Evolutionary conservation across 2,329 filamentous ascomycete genomes (phyloP).

Genomic region (Curvularia lunata): DNA sequence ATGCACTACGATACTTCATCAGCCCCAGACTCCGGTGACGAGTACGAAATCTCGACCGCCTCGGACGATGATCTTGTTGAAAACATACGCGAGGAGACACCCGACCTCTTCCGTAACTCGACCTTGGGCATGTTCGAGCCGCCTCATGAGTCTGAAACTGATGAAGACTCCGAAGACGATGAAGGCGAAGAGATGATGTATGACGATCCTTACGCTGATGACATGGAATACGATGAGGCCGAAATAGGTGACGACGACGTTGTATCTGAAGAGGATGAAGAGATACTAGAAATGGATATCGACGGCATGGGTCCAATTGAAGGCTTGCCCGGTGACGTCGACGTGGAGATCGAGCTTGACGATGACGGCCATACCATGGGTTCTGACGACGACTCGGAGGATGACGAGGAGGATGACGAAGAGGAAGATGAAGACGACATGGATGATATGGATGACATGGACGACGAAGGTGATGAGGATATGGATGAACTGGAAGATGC

Average conservation of each 20-base stretch:
- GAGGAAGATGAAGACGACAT: conserved; percentile 53
- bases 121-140: conserved; percentile 93
- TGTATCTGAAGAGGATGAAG: conserved; percentile 87
- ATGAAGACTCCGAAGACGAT: conserved; percentile 65
- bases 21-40: conserved; percentile 69
- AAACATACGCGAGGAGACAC: conserved; percentile 79
- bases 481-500: conserved; percentile 52
- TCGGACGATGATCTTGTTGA: conserved; percentile 86
- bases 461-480: conserved; percentile 36
- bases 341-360: conserved; percentile 87
- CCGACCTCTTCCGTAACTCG: conserved; percentile 95
- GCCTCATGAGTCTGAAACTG: conserved; percentile 78
- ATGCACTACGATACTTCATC: conserved; percentile 76
- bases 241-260: conserved; percentile 73
- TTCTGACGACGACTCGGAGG: conserved; percentile 60
- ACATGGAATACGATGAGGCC: conserved; percentile 86
- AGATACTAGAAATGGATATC: conserved; percentile 79
- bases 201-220: conserved; percentile 84
- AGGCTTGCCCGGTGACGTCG: conserved; percentile 67
- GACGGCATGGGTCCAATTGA: conserved; percentile 78
- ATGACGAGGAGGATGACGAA: conserved; percentile 63
- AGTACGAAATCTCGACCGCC: conserved; percentile 90
- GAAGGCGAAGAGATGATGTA: conserved; percentile 79
- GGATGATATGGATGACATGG: conserved; percentile 56
- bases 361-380: conserved; percentile 66